Evolutionary conservation across 1,284 basidiomycete species (phyloP), one percentile per base, ranked within the genome.

Genomic region (Apiotrichum akiyoshidainum): DNA sequence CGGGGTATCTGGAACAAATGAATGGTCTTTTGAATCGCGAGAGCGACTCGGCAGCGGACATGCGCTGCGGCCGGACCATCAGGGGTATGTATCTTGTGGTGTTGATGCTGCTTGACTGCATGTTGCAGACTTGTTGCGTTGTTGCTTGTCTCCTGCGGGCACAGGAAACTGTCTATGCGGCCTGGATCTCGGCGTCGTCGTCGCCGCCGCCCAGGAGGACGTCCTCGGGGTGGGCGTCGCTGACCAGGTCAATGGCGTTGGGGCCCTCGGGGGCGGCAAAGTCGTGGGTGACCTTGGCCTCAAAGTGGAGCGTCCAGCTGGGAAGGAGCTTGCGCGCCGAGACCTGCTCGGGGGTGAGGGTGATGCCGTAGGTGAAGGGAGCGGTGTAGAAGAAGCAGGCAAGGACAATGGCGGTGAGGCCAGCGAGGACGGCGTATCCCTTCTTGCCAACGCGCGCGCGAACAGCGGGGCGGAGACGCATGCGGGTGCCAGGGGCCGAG

Each of bases 311-410:
- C 14, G 76, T 75, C 77, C 77, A 65, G 22, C 55, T 52, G 9
- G 68, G 66, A 39, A 79, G 66, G 44, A 79, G 54, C 59, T 78
- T 78, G 52, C 77, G 65, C 51, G 67, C 64, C 57, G 72, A 74
- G 59, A 79, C 75, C 55, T 75, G 66, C 42, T 92, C 93, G 73
- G 92, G 95, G 11, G 92, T 96, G 67, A 97, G 80, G 35, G 93
- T 92, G 22, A 88, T 83, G 58, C 92, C 94, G 74, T 94, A 97
- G 12, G 93, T 96, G 68, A 97, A 80, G 41, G 93, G 93, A 26
- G 88, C 83, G 54, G 93, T 80, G 81, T 85, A 96, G 46, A 84
- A 65, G 68, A 87, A 92, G 79, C 87, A 82, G 45, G 79, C 79
- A 59, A 92, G 82, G 76, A 92, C 79, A 11, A 73, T 47, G 41